These are phyloP conservation scores for Lizonia empirigonia DNA, from an alignment of 2,329 filamentous ascomycete genomes.

Conservation along the genomic window DNA sequence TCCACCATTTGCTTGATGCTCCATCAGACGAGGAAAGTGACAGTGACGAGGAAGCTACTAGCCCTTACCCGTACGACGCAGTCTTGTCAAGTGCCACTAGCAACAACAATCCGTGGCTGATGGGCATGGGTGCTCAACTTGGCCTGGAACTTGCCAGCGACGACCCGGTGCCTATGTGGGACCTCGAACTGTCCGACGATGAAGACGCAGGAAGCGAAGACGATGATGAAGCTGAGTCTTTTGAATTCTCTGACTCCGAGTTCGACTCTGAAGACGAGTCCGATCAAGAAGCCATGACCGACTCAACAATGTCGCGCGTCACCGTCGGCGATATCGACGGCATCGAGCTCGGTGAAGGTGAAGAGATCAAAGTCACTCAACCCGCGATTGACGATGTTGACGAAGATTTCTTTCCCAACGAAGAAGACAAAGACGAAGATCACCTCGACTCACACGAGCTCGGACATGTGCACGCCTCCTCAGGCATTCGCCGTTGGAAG, in stretches of 20 bases:
- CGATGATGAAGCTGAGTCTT: conserved; percentile 39
- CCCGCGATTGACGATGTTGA: conserved; percentile 88
- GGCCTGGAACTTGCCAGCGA: conserved; percentile 38
- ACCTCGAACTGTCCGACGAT: conserved; percentile 61
- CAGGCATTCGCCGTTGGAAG: conserved; percentile 78
- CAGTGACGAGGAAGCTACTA: conserved; percentile 45
- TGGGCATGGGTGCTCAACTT: conserved; percentile 46
- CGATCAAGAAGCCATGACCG: conserved; percentile 36
- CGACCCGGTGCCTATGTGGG: conserved; percentile 40
- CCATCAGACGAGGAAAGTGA: conserved; percentile 60
- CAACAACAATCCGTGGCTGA: conserved; percentile 42
- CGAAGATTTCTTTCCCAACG: conserved; percentile 79
- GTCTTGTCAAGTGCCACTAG: conserved; percentile 53
- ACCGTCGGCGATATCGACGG: conserved; percentile 73
- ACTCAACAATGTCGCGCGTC: conserved; percentile 36
- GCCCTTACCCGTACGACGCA: conserved; percentile 33
- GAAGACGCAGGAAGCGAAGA: conserved; percentile 54
- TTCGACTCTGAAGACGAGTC: conserved; percentile 42
- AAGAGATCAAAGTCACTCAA: conserved; percentile 83
- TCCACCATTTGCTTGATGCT: conserved; percentile 90
- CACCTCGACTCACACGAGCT: conserved; percentile 79
- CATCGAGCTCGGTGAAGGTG: conserved; percentile 73
- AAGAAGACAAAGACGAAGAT: conserved; percentile 76
- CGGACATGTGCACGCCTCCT: conserved; percentile 86
- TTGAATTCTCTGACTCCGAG: conserved; percentile 66